phyloP scores from a whole-genome alignment of 169 alveolate genomes.

The Cryptosporidium bovis region DNA sequence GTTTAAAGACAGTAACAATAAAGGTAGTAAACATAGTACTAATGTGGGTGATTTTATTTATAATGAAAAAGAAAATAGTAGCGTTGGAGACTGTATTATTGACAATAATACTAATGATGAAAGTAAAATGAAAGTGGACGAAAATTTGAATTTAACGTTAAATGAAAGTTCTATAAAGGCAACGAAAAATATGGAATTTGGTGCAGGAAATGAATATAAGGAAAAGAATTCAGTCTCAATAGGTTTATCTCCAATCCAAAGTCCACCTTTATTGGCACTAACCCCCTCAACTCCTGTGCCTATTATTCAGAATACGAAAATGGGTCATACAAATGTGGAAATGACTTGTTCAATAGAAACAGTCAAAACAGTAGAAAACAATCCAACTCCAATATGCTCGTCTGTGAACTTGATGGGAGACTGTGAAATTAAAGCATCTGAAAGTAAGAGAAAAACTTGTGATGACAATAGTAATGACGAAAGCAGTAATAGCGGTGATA shows the following conservation, averaged over 20 bases:
- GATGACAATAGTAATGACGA: not conserved
- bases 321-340: not conserved
- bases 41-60: not conserved
- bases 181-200: not conserved
- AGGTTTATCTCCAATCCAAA: slow-evolving; percentile 46
- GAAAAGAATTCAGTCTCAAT: not conserved
- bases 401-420: not conserved
- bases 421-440: not conserved
- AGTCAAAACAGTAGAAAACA: not conserved
- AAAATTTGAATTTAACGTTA: not conserved
- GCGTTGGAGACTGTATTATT: not conserved
- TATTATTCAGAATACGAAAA: not conserved
- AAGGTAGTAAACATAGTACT: not conserved
- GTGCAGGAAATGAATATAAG: no score
- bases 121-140: not conserved
- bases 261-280: slow-evolving; percentile 55
- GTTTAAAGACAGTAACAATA: not conserved
- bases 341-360: not conserved
- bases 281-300: slow-evolving; percentile 72
- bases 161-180: slow-evolving; percentile 13
- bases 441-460: not conserved
- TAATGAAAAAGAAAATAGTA: not conserved
- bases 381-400: not conserved
- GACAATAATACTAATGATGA: not conserved
- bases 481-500: not conserved